These are phyloP conservation scores for Zasmidium citrigriseum DNA, from an alignment of 2,329 filamentous ascomycete genomes.

Conservation along the genomic window DNA sequence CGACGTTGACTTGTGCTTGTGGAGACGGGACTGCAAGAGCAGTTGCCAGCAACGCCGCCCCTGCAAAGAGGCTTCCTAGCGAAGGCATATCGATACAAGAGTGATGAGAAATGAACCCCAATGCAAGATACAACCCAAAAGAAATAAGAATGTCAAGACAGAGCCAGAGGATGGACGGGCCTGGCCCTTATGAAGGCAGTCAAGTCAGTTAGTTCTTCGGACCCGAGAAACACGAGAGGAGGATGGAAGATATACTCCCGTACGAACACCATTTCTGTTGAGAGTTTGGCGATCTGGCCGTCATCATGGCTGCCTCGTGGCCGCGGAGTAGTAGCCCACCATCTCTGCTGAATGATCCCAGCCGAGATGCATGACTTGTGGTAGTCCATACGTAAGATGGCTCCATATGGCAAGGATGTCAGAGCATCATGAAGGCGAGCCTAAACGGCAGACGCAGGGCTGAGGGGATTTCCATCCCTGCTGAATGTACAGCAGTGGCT, in stretches of 20 bases:
- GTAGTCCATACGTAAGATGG: neutral
- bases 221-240: neutral
- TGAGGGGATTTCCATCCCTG: neutral
- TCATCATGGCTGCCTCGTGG: neutral
- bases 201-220: neutral
- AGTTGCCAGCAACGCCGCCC: slow-evolving; percentile 1
- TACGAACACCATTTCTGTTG: neutral
- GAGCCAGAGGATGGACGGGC: neutral
- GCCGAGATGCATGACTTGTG: neutral
- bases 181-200: neutral
- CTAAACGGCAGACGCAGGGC: neutral
- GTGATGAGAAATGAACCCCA: neutral
- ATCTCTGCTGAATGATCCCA: neutral
- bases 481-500: neutral
- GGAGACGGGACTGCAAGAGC: neutral
- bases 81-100: slow-evolving; percentile 2
- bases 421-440: neutral
- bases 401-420: neutral
- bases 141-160: neutral
- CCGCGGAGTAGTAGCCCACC: neutral
- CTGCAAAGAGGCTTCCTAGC: neutral
- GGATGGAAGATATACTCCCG: neutral
- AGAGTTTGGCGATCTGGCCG: neutral
- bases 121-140: neutral
- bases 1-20: slow-evolving; percentile 1